Evolutionary conservation across 2,329 filamentous ascomycete genomes (phyloP), one percentile per base, ranked within the genome.

Genomic region (Xylariaceae sp.): DNA sequence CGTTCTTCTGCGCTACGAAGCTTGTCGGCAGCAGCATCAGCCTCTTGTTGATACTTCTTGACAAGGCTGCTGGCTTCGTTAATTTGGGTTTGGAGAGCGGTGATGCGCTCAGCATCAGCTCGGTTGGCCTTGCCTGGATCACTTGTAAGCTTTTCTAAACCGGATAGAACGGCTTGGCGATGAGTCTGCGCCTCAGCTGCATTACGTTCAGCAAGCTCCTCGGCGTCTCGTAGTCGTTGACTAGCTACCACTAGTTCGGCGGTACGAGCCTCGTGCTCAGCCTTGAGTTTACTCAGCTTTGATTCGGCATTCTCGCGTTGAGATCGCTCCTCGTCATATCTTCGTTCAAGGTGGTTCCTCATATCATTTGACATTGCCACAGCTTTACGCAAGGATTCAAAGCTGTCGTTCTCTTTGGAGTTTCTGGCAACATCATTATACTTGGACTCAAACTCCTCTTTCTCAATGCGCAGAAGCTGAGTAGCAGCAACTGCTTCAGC

Each of bases 1-100:
- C 94, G 87, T 75, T 97, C 95, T 73, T 99, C 95, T 3, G 94
- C 94, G 53, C 88, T 88, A 47, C 94, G 88, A 47, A 99, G 80
- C 70, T 92, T 95, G 67, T 97, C 92, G 0, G 91, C 88, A 3
- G 92, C 92, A 21, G 81, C 76, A 70, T 99, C 91, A 1, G 92
- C 93, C 54, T 95, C 92, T 56, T 87, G 81, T 70, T 97, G 92
- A 64, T 96, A 96, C 67, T 91, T 91, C 71, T 88, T 89, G 23
- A 92, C 91, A 69, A 97, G 76, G 2, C 79, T 80, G 64, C 91
- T 95, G 13, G 93, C 89, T 36, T 87, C 77, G 58, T 87, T 82
- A 11, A 96, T 79, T 69, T 97, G 94, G 37, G 84, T 82, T 69
- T 95, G 90, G 4, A 99, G 80, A 21, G 89, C 87, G 5, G 75